These are phyloP conservation scores for Salvia splendens DNA, from an alignment of 257 asterid species.

Conservation along the genomic window DNA sequence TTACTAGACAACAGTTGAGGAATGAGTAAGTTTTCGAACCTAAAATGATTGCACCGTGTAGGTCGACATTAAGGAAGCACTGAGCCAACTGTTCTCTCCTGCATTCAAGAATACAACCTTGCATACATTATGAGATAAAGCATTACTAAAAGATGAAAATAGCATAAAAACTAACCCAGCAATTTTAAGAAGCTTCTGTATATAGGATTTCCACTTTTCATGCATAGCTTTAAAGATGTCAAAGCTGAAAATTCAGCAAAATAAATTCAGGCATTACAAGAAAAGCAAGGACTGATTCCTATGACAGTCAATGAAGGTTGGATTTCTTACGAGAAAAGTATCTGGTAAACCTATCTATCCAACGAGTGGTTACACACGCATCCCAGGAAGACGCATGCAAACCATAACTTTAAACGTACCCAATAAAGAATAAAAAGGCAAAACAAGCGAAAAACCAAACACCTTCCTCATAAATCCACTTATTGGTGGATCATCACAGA, in stretches of 20 bases:
- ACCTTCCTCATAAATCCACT: too few species aligned
- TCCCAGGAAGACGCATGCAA: too few species aligned
- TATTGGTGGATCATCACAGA: too few species aligned
- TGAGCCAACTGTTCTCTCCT: constrained; percentile 67
- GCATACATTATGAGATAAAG: neutral
- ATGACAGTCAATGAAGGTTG: too few species aligned
- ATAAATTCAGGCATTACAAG: neutral
- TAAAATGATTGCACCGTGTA: constrained; percentile 73
- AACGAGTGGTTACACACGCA: too few species aligned
- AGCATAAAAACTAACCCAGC: constrained; percentile 53
- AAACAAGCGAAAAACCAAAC: too few species aligned
- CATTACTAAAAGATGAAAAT: constrained; percentile 15
- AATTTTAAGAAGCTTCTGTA: constrained; percentile 60
- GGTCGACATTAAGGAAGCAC: constrained; percentile 68
- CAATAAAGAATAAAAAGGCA: too few species aligned
- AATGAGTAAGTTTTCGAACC: constrained; percentile 43
- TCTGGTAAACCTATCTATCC: too few species aligned
- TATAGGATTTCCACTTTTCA: constrained; percentile 81
- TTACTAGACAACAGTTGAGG: neutral
- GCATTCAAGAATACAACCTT: constrained; percentile 29
- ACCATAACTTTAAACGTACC: too few species aligned
- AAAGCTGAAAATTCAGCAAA: constrained; percentile 42
- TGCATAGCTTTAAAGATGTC: constrained; percentile 57
- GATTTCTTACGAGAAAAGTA: too few species aligned
- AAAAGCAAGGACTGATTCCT: constrained; percentile 3